A percentile compares a stretch with the other conserved stretches of the same genome.
Conservation (phyloP, 2,329 filamentous ascomycete species). For the Juglanconis oblonga region DNA sequence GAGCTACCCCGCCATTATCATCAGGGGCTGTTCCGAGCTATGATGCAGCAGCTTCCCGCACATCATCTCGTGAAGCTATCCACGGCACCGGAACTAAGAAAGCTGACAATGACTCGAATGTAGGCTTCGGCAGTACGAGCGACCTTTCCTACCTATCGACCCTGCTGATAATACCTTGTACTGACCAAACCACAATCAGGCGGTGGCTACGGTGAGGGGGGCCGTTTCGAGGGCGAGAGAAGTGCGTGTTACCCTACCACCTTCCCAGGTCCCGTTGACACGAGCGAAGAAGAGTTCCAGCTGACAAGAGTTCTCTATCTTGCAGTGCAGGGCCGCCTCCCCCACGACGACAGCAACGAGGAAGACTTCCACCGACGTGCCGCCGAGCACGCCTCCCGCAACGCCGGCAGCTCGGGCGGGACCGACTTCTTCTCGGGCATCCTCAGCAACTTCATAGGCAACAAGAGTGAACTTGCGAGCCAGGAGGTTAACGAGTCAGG, state of each 20-base stretch:
- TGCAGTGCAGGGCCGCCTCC: conserved; percentile 22
- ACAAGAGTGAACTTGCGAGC: conserved; percentile 45
- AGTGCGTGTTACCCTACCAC: conserved; percentile 21
- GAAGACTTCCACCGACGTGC: conserved; percentile 31
- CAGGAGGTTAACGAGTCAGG: conserved; percentile 50
- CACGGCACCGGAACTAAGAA: background rate
- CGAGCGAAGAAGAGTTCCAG: background rate
- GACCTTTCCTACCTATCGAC: no score
- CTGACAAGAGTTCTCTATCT: background rate
- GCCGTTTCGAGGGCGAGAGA: background rate
- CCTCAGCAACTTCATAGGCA: conserved; percentile 45
- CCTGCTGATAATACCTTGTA: background rate
- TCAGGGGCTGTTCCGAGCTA: background rate
- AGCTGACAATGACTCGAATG: background rate
- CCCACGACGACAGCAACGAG: conserved; percentile 44
- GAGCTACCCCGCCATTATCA: conserved; percentile 17
- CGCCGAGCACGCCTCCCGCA: conserved; percentile 44
- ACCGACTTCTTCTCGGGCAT: conserved; percentile 48
- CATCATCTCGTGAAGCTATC: background rate
- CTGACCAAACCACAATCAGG: conserved; percentile 4
- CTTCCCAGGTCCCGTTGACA: background rate
- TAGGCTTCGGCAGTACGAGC: conserved; percentile 17
- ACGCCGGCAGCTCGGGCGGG: conserved; percentile 45
- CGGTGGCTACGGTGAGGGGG: conserved; percentile 13
- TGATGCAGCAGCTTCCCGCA: conserved; percentile 1